These are phyloP conservation scores for Tulasnella sp. DNA, from an alignment of 768 basidiomycete species.

Conservation along the genomic window DNA sequence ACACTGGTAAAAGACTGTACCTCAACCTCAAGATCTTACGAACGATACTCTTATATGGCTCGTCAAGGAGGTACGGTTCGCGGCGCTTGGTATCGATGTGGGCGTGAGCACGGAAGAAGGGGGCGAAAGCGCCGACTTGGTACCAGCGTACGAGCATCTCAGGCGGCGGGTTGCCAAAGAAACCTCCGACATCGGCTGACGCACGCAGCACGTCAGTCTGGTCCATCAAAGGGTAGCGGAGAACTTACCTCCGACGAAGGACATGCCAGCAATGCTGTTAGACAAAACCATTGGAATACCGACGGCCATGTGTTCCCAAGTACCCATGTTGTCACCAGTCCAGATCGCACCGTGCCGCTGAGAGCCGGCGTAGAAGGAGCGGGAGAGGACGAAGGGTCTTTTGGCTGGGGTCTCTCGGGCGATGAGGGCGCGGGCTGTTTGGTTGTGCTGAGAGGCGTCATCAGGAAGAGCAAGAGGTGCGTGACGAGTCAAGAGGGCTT, in stretches of 20 bases:
- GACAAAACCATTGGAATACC: slow-evolving; percentile 89
- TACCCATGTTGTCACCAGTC: slow-evolving; percentile 97
- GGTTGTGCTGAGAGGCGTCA: slow-evolving; percentile 47
- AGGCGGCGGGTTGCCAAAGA: slow-evolving; percentile 91
- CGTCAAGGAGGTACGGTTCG: slow-evolving; percentile 84
- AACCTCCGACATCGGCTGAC: slow-evolving; percentile 93
- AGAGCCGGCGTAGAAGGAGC: slow-evolving; percentile 89
- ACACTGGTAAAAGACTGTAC: slow-evolving; percentile 78
- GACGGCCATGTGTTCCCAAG: slow-evolving; percentile 94
- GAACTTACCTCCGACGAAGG: slow-evolving; percentile 75
- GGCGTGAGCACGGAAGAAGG: slow-evolving; percentile 98
- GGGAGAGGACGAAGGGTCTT: slow-evolving; percentile 90
- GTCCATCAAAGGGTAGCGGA: not conserved
- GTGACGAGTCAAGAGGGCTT: too few species aligned
- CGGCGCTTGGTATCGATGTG: slow-evolving; percentile 96
- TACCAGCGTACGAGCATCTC: slow-evolving; percentile 98
- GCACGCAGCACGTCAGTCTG: slow-evolving; percentile 7
- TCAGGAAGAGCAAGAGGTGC: too few species aligned
- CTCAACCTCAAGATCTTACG: slow-evolving; percentile 67
- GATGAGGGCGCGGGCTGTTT: slow-evolving; percentile 67
- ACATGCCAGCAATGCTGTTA: slow-evolving; percentile 80
- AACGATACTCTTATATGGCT: slow-evolving; percentile 77
- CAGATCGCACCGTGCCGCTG: slow-evolving; percentile 96
- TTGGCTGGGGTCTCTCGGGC: slow-evolving; percentile 60
- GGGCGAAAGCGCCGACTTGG: slow-evolving; percentile 84